These are phyloP conservation scores for Arthrobotrys iridis DNA, from an alignment of 2,329 filamentous ascomycete species.

Conservation along the genomic window DNA sequence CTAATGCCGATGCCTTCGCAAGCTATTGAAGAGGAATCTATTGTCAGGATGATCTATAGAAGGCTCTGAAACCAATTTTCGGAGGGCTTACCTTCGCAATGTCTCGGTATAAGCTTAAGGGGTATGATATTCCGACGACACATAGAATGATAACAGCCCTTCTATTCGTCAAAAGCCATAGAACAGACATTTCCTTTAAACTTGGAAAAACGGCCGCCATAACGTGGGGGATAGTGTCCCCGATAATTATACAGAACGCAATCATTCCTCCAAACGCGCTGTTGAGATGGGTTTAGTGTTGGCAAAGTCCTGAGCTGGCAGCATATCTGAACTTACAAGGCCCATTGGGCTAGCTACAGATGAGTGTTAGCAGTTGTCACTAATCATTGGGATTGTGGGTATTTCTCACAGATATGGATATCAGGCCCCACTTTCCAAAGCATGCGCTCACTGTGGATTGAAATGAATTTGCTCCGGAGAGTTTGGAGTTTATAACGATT, in stretches of 20 bases:
- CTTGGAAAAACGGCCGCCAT: slow-evolving; percentile 82
- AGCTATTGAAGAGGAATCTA: slow-evolving; percentile 65
- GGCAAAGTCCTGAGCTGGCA: not conserved
- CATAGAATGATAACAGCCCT: slow-evolving; percentile 88
- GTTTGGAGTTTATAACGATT: slow-evolving; percentile 96
- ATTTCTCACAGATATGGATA: slow-evolving; percentile 75
- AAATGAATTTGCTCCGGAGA: slow-evolving; percentile 92
- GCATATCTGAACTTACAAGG: slow-evolving; percentile 69
- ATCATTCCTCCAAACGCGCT: slow-evolving; percentile 97
- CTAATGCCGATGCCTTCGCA: slow-evolving; percentile 93
- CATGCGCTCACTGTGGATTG: slow-evolving; percentile 96
- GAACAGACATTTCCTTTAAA: slow-evolving; percentile 75
- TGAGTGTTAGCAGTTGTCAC: slow-evolving; percentile 22
- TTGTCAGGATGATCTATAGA: not conserved
- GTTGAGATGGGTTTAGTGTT: slow-evolving; percentile 8
- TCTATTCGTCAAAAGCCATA: slow-evolving; percentile 84
- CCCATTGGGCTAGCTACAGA: slow-evolving; percentile 83
- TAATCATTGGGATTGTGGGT: not conserved
- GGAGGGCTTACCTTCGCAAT: slow-evolving; percentile 81
- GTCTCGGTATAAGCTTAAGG: slow-evolving; percentile 90
- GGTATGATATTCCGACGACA: slow-evolving; percentile 84
- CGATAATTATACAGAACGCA: slow-evolving; percentile 96
- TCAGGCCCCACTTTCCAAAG: slow-evolving; percentile 85
- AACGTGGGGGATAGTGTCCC: slow-evolving; percentile 94
- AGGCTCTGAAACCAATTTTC: not conserved